Conservation (phyloP, 108 stramenopile genomes). For the Fragilaria crotonensis region DNA sequence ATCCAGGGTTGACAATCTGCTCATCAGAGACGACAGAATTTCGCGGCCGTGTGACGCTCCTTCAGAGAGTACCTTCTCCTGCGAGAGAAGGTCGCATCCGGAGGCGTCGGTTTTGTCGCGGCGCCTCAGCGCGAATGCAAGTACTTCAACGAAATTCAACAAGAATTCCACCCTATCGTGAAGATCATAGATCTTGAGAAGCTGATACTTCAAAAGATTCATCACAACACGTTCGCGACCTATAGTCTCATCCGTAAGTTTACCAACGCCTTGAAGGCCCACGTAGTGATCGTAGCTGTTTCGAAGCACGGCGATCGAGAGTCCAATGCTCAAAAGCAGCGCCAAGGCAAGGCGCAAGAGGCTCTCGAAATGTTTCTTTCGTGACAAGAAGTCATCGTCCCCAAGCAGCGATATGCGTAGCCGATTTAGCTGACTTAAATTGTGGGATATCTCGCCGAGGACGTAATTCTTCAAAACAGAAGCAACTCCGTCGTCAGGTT, state of each 20-base stretch:
- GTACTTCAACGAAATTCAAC: not conserved
- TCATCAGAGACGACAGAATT: not conserved
- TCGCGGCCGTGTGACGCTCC: not conserved
- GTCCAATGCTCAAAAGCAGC: constrained; percentile 14
- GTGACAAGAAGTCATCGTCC: not conserved
- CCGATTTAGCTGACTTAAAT: not conserved
- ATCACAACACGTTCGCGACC: not conserved
- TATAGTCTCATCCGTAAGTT: not conserved
- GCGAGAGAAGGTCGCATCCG: not conserved
- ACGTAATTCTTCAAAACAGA: not conserved
- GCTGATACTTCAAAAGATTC: constrained; percentile 19
- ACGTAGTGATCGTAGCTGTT: constrained; percentile 15
- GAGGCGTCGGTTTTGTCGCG: not conserved
- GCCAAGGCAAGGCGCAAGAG: constrained; percentile 10
- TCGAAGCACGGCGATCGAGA: constrained; percentile 11
- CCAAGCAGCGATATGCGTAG: not conserved
- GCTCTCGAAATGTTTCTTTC: not conserved
- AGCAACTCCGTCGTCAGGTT: not conserved
- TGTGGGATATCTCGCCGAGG: not conserved
- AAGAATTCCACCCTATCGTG: not conserved
- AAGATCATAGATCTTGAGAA: constrained; percentile 22
- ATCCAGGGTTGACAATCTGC: not conserved
- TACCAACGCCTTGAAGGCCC: not conserved
- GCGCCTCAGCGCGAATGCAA: not conserved
- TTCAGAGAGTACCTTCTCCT: not conserved